Conservation (phyloP, 1,284 basidiomycete genomes). For the Inonotus obliquus region DNA sequence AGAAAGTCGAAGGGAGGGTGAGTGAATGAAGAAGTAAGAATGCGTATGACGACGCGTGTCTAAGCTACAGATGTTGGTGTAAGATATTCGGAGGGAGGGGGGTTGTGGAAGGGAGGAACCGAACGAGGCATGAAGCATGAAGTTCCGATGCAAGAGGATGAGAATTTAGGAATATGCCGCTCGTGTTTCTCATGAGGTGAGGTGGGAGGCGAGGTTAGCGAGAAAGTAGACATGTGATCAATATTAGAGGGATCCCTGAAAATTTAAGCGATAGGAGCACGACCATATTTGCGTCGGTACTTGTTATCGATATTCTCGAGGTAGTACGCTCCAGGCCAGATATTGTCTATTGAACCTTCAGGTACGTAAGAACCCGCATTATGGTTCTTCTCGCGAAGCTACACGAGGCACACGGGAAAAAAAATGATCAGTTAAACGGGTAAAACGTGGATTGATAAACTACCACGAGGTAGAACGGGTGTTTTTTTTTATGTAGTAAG, state of each 20-base stretch:
- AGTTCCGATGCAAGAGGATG: too few relatives aligned
- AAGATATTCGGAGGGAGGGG: too few relatives aligned
- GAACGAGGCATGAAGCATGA: too few relatives aligned
- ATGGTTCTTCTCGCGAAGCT: constrained; percentile 97
- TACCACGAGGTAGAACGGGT: neutral
- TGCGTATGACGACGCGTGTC: too few relatives aligned
- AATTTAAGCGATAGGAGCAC: constrained; percentile 7
- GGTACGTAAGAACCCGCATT: constrained; percentile 87
- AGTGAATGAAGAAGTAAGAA: too few relatives aligned
- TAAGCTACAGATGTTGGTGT: too few relatives aligned
- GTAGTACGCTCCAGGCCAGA: constrained; percentile 95
- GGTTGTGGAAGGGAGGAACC: too few relatives aligned
- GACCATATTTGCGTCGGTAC: constrained; percentile 84
- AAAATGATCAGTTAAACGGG: constrained; percentile 6
- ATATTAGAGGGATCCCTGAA: neutral
- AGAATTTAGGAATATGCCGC: neutral
- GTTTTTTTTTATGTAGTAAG: too few relatives aligned
- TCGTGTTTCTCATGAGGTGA: neutral
- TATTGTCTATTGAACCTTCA: constrained; percentile 82
- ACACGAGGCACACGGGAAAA: constrained; percentile 10
- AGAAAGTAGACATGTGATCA: neutral
- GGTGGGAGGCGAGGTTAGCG: neutral
- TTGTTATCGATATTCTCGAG: constrained; percentile 89
- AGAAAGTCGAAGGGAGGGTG: too few relatives aligned
- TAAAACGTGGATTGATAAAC: constrained; percentile 1